phyloP scores from a whole-genome alignment of 345 rosid species.

The Erysimum cheiranthoides region DNA sequence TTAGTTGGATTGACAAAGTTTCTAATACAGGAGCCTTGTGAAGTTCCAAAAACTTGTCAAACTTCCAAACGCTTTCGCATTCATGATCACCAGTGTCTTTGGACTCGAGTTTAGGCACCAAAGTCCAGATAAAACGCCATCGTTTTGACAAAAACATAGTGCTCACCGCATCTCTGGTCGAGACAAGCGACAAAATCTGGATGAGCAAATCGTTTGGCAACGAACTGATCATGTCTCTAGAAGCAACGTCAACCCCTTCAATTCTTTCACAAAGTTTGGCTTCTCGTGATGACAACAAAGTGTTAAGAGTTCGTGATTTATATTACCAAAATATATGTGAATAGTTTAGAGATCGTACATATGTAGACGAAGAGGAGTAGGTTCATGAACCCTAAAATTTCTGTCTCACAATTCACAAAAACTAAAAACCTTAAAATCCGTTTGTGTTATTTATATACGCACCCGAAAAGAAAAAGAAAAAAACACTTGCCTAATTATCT shows the following conservation, averaged over 20 bases:
- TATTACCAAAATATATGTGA: neutral
- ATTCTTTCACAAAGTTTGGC: neutral
- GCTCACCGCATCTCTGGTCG: neutral
- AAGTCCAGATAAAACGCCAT: neutral
- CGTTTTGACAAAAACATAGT: constrained; percentile 2
- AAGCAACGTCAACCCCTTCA: neutral
- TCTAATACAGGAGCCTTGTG: neutral
- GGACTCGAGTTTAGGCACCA: neutral
- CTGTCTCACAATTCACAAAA: no score
- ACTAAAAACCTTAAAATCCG: no score
- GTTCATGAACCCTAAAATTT: no score
- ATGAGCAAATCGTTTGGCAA: neutral
- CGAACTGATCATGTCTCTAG: neutral
- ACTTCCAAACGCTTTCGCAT: neutral
- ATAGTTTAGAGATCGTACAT: neutral
- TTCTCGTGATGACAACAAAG: neutral
- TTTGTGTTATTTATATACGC: no score
- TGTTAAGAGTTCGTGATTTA: neutral
- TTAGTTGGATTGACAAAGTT: neutral
- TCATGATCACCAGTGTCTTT: neutral
- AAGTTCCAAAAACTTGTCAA: neutral
- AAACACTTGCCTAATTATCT: no score
- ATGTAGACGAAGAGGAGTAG: no score
- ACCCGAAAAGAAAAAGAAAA: no score
- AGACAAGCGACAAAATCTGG: neutral